Evolutionary conservation across 441 rosid genomes (phyloP).

Genomic region (Populus trichocarpa): DNA sequence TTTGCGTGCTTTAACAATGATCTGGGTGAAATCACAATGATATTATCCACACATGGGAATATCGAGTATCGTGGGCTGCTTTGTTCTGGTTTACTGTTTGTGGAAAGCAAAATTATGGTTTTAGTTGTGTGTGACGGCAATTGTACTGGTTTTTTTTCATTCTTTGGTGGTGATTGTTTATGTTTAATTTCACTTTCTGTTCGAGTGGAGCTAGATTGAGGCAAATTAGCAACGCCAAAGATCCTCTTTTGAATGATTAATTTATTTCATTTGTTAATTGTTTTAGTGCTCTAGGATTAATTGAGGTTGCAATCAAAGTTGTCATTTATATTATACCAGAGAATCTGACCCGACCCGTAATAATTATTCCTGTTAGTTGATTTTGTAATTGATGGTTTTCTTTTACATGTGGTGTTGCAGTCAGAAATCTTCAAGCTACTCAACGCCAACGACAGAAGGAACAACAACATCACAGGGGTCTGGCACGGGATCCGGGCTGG

Average conservation of each 20-base stretch:
- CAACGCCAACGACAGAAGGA: constrained; percentile 45
- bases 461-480: constrained; percentile 21
- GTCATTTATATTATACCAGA: background rate
- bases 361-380: background rate
- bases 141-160: background rate
- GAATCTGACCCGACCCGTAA: background rate
- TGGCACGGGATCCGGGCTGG: constrained; percentile 29
- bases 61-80: background rate
- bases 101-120: background rate
- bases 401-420: constrained; percentile 42
- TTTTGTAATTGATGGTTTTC: background rate
- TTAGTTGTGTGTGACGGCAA: background rate
- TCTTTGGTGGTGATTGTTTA: background rate
- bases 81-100: background rate
- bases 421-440: constrained; percentile 70
- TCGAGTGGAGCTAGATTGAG: background rate
- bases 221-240: constrained; percentile 17
- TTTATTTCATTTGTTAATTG: background rate
- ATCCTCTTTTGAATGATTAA: constrained; percentile 10
- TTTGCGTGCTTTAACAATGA: background rate
- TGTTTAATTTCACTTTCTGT: background rate
- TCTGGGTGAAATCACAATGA: background rate
- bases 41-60: background rate
- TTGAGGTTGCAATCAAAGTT: constrained; percentile 2
- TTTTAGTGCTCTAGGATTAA: background rate